Base-by-base conservation (phyloP, 2,329 filamentous ascomycete genomes). In the Fusarium falciforme region DNA sequence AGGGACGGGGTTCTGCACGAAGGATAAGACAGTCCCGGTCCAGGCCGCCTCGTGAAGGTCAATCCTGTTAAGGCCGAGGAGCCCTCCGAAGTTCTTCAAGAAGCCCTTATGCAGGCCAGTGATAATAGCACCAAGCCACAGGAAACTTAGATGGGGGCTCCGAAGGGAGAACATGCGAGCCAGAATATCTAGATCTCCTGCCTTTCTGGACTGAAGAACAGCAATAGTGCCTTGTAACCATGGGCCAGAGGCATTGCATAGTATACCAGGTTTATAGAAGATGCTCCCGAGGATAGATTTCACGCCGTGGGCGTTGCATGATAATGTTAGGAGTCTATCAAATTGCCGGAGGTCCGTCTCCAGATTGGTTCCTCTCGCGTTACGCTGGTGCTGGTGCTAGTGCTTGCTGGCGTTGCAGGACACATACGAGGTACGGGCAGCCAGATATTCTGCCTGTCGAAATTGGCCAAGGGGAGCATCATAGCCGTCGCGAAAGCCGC, bases 81-180 rank as follows among this genome's bases (percentile, higher is more conserved):
- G 42, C 14, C 14, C 35, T n/a, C 58, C 10, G 7, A 31, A 38
- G 44, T 33, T 9, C 38, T 60, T 44, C 2, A 60, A 20, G 38
- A 60, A 42, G 27, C 38, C 17, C 58, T 29, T 44, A 16, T 65
- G 40, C 98, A 60, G 9, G n/a, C 63, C 63, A 29, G 42, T 29
- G 31, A 66, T 25, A 17, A 58, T 17, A 6, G 64, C 58, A n/a
- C 58, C 49, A 4, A 66, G 31, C 58, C 64, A 66, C 1, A 66
- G 38, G 52, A 66, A 66, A 25, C 64, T 38, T 9, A 66, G 27
- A 25, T 55, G 57, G 27, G 58, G 64, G 29, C 31, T 55, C 27
- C 49, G 35, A 42, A 52, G 20, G 55, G 27, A 27, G 16, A 66
- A 25, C 36, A 58, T 33, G n/a, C 52, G 64, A 17, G 64, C 58